Evolutionary conservation across 768 basidiomycete genomes (phyloP).

Genomic region (Mycena floridula): DNA sequence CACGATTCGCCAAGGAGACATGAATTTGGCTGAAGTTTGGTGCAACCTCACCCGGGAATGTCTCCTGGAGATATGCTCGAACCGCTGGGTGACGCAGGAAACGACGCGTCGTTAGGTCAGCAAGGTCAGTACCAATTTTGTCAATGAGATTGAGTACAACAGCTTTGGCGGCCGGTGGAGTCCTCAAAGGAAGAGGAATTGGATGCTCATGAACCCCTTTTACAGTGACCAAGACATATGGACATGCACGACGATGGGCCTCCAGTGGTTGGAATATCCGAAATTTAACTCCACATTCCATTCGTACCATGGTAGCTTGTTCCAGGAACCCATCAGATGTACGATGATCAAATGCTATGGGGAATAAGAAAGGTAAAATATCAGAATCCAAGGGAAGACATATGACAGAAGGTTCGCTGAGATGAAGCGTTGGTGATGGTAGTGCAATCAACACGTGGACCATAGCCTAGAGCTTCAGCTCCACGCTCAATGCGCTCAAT

Average conservation of each 20-base stretch:
- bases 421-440: slow-evolving; percentile 12
- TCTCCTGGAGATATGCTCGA: slow-evolving; percentile 6
- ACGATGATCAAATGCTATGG: slow-evolving; percentile 13
- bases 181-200: slow-evolving; percentile 15
- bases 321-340: slow-evolving; percentile 1
- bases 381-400: too few species aligned
- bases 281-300: slow-evolving; percentile 8
- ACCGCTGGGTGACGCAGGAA: slow-evolving; percentile 17
- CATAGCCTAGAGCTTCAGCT: slow-evolving; percentile 8
- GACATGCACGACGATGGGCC: slow-evolving; percentile 6
- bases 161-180: slow-evolving; percentile 9
- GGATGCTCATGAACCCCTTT: slow-evolving; percentile 13
- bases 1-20: slow-evolving; percentile 18
- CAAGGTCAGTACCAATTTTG: slow-evolving; percentile 8
- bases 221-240: slow-evolving; percentile 8
- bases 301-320: slow-evolving; percentile 7
- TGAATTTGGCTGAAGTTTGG: slow-evolving; percentile 19
- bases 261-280: slow-evolving; percentile 10
- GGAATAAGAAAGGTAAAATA: slow-evolving; percentile 1
- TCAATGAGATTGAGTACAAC: slow-evolving; percentile 9
- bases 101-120: slow-evolving; percentile 17
- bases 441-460: slow-evolving; percentile 10
- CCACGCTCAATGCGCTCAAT: slow-evolving; percentile 13
- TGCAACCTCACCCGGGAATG: slow-evolving; percentile 6
- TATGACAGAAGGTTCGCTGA: slow-evolving; percentile 12